These are phyloP conservation scores for Dunaliella primolecta DNA, from an alignment of 139 green algal genomes.

Conservation along the genomic window DNA sequence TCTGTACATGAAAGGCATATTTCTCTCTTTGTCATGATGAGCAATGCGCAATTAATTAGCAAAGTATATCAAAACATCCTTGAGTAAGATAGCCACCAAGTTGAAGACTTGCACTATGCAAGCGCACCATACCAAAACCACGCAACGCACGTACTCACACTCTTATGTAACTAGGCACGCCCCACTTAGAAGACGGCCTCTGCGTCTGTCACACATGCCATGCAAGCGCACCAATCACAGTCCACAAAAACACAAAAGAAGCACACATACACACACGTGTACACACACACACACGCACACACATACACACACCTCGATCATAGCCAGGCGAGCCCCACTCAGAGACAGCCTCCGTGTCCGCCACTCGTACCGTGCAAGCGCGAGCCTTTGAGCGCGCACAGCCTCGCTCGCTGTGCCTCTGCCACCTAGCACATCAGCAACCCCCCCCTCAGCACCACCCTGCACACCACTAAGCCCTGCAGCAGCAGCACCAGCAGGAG, in stretches of 20 bases:
- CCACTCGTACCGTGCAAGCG: not conserved
- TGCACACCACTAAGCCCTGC: not conserved
- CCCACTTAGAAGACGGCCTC: too few relatives aligned
- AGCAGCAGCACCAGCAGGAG: not conserved
- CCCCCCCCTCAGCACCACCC: not conserved
- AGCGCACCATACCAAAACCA: not conserved
- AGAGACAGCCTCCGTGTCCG: not conserved
- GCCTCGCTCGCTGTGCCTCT: not conserved
- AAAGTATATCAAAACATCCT: too few relatives aligned
- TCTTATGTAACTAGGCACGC: not conserved
- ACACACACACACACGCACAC: constrained; percentile 1
- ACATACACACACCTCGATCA: constrained; percentile 2
- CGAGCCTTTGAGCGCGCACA: not conserved
- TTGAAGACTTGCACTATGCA: not conserved
- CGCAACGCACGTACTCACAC: not conserved
- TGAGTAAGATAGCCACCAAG: not conserved
- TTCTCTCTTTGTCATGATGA: not conserved
- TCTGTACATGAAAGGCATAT: not conserved
- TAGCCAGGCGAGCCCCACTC: not conserved
- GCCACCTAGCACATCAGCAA: not conserved
- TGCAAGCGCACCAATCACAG: not conserved
- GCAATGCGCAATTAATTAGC: not conserved
- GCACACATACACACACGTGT: not conserved
- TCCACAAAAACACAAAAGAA: not conserved
- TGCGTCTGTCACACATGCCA: too few relatives aligned